Evolutionary conservation across 2,329 filamentous ascomycete genomes (phyloP).

Genomic region (Aureobasidium sp.): DNA sequence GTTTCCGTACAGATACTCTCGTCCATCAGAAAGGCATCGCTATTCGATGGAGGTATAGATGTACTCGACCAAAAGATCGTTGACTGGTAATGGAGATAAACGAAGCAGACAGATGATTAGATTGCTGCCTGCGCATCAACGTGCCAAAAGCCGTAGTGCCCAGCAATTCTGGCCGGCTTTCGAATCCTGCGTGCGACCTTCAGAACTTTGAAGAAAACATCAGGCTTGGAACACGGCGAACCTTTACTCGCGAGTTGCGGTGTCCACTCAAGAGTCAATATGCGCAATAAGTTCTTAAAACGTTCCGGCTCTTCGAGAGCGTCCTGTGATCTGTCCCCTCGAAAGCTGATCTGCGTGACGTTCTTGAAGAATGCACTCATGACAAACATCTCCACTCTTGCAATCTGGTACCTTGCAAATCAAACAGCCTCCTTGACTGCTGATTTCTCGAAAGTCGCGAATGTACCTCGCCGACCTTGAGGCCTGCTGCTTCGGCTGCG

Average conservation of each 20-base stretch:
- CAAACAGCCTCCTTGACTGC: not conserved
- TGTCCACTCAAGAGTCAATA: too few species aligned
- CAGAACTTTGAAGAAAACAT: too few species aligned
- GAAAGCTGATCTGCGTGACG: not conserved
- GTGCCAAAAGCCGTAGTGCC: not conserved
- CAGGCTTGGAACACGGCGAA: too few species aligned
- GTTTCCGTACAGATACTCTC: not conserved
- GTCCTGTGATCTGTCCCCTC: not conserved
- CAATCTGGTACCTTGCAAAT: not conserved
- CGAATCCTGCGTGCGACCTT: too few species aligned
- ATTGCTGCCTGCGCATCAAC: too few species aligned
- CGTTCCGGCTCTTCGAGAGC: too few species aligned
- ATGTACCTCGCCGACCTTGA: not conserved
- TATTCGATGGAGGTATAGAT: too few species aligned
- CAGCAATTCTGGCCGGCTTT: not conserved
- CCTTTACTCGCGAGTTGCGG: too few species aligned
- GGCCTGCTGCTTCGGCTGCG: not conserved
- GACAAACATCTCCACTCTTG: not conserved
- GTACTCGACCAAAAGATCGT: not conserved
- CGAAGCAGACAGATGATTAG: too few species aligned
- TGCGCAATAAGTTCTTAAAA: too few species aligned
- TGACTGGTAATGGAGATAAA: not conserved
- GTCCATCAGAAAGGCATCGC: not conserved
- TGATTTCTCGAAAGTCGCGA: not conserved
- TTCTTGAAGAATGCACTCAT: not conserved